A percentile compares a stretch with the other conserved stretches of the same genome.
Evolutionary conservation across 257 asterid species (phyloP).

Genomic region (Solanum pimpinellifolium): DNA sequence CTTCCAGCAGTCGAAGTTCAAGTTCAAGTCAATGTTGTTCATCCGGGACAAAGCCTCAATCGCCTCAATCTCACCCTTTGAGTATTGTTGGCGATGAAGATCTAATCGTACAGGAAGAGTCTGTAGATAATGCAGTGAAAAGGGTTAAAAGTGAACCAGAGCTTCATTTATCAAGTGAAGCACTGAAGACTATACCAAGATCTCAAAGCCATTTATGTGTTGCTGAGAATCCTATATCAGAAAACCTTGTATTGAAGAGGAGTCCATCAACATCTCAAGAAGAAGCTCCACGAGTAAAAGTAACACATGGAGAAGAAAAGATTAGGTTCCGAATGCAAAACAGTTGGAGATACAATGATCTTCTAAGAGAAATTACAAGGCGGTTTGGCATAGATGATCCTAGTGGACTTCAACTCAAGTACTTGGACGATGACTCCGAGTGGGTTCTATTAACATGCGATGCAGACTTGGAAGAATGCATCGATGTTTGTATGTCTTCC

Average conservation of each 20-base stretch:
- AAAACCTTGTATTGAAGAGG: constrained; percentile 2
- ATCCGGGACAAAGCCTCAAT: constrained; percentile 28
- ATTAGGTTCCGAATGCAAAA: constrained; percentile 63
- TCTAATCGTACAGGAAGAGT: constrained; percentile 19
- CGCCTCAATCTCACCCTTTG: constrained; percentile 6
- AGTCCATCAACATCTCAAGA: constrained; percentile 8
- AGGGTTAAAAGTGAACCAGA: constrained; percentile 49
- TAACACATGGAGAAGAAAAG: constrained; percentile 61
- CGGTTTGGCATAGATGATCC: constrained; percentile 51
- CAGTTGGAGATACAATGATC: constrained; percentile 49
- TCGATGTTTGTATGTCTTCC: constrained; percentile 43
- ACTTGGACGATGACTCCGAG: constrained; percentile 83
- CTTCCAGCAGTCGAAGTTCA: constrained; percentile 66
- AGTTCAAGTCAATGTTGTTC: constrained; percentile 62
- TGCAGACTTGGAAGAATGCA: constrained; percentile 82
- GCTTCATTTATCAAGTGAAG: constrained; percentile 34
- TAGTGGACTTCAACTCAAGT: constrained; percentile 47
- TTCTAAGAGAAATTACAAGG: constrained; percentile 41
- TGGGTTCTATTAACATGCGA: constrained; percentile 86
- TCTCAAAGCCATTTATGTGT: constrained; percentile 40
- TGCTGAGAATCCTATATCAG: constrained; percentile 17
- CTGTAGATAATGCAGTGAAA: constrained; percentile 16
- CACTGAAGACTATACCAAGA: constrained; percentile 29
- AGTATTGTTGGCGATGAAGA: constrained; percentile 10
- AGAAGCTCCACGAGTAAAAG: constrained; percentile 50